Conservation (phyloP, 2,329 filamentous ascomycete genomes). For the Apiospora koreana region DNA sequence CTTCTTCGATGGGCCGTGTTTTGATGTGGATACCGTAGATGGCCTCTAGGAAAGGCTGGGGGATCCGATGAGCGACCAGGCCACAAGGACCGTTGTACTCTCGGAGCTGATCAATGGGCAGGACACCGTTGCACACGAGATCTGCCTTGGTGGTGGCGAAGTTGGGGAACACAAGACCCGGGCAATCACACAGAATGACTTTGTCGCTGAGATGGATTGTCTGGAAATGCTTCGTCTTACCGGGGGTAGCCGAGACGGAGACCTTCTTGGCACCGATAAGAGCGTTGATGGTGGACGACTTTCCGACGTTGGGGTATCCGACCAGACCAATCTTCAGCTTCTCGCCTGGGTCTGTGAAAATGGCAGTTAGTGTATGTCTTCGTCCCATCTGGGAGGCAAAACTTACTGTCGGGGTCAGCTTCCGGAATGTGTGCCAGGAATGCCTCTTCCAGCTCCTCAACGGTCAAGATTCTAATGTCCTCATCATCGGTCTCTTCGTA, state of each 20-base stretch:
- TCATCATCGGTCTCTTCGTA: conserved; percentile 48
- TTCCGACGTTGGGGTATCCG: conserved; percentile 98
- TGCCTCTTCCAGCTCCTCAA: conserved; percentile 87
- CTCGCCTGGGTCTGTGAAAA: conserved; percentile 43
- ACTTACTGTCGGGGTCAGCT: conserved; percentile 52
- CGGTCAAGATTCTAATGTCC: conserved; percentile 81
- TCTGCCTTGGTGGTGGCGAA: conserved; percentile 97
- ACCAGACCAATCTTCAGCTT: conserved; percentile 93
- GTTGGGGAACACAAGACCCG: conserved; percentile 97
- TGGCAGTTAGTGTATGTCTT: conserved; percentile 25
- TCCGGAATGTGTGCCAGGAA: conserved; percentile 76
- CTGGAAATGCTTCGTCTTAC: conserved; percentile 99
- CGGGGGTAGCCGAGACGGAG: conserved; percentile 93
- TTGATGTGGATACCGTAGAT: conserved; percentile 91
- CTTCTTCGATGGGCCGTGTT: conserved; percentile 82
- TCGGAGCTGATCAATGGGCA: conserved; percentile 94
- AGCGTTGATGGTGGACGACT: conserved; percentile 98
- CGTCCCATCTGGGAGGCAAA: not conserved
- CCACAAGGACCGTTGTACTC: conserved; percentile 87
- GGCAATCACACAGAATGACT: conserved; percentile 94
- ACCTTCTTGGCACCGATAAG: conserved; percentile 99
- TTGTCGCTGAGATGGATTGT: conserved; percentile 91
- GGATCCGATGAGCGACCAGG: conserved; percentile 82
- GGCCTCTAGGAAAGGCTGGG: conserved; percentile 85
- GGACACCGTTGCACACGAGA: conserved; percentile 89